Conservation (phyloP, 2,329 filamentous ascomycete genomes). For the Fusarium veterinarium region DNA sequence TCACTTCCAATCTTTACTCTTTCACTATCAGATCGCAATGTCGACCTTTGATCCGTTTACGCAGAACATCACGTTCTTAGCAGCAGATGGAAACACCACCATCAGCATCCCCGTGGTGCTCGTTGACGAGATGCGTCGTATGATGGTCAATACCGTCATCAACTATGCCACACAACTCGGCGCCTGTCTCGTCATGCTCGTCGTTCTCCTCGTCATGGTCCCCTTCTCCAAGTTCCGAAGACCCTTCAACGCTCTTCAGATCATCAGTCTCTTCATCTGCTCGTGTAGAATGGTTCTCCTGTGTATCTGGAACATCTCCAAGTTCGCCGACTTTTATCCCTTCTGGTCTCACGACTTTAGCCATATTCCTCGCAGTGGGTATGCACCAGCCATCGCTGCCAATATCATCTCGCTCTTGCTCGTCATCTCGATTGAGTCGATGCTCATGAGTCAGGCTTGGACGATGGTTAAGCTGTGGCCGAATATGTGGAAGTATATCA, state of each 20-base stretch:
- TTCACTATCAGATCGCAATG: conserved; percentile 31
- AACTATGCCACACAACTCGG: conserved; percentile 79
- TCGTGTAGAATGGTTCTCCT: conserved; percentile 69
- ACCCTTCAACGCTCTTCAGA: conserved; percentile 73
- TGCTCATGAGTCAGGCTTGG: conserved; percentile 65
- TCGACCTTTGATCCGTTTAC: conserved; percentile 49
- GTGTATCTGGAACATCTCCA: conserved; percentile 69
- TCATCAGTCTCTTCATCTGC: conserved; percentile 69
- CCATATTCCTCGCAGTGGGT: conserved; percentile 56
- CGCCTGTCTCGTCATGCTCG: conserved; percentile 71
- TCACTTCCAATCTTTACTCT: not conserved
- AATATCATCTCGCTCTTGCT: conserved; percentile 58
- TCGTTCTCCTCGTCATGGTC: conserved; percentile 75
- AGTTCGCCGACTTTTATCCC: conserved; percentile 71
- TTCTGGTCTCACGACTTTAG: conserved; percentile 66
- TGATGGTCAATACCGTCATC: conserved; percentile 58
- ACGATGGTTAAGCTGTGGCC: conserved; percentile 64
- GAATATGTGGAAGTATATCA: conserved; percentile 45
- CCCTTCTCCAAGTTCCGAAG: conserved; percentile 72
- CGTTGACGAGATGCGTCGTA: conserved; percentile 50
- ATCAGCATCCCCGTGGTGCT: conserved; percentile 48
- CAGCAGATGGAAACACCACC: conserved; percentile 46
- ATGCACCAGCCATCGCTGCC: conserved; percentile 51
- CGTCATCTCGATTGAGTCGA: conserved; percentile 57
- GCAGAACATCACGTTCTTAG: conserved; percentile 53